phyloP scores from a whole-genome alignment of 2,329 filamentous ascomycete genomes.

The Cladosporium halotolerans region DNA sequence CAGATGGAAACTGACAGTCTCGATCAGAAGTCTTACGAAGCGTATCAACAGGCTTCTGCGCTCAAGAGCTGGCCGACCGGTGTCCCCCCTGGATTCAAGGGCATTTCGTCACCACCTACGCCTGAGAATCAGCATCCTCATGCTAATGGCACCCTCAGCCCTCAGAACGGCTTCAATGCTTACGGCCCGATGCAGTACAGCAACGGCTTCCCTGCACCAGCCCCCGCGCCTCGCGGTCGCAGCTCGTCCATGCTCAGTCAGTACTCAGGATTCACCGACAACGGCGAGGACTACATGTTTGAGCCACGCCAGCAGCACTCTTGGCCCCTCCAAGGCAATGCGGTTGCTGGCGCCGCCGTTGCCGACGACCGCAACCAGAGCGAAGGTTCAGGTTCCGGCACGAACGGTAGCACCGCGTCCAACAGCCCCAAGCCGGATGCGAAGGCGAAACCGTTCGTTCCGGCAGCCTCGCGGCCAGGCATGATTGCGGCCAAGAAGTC shows the following conservation, averaged over 20 bases:
- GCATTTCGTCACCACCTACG: constrained; percentile 42
- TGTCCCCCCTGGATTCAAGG: constrained; percentile 14
- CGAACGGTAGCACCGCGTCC: constrained; percentile 22
- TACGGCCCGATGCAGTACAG: constrained; percentile 14
- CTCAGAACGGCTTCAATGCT: constrained; percentile 17
- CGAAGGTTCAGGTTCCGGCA: constrained; percentile 23
- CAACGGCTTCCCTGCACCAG: constrained; percentile 12
- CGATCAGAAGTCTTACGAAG: constrained; percentile 34
- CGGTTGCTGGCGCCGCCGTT: constrained; percentile 13
- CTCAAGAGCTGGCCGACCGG: constrained; percentile 24
- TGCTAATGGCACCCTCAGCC: constrained; percentile 31
- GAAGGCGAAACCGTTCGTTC: constrained; percentile 24
- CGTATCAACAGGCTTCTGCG: constrained; percentile 32
- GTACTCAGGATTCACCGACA: constrained; percentile 46
- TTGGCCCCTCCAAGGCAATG: constrained; percentile 18
- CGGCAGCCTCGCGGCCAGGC: constrained; percentile 16
- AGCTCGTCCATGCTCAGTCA: constrained; percentile 49
- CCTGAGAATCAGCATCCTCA: constrained; percentile 56
- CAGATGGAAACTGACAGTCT: constrained; percentile 32
- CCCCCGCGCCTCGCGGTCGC: constrained; percentile 34
- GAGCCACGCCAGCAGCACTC: constrained; percentile 17
- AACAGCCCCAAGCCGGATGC: constrained; percentile 30
- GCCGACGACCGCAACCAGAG: constrained; percentile 21
- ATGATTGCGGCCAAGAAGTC: constrained; percentile 18
- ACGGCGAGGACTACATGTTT: constrained; percentile 25